phyloP scores from a whole-genome alignment of 1,284 basidiomycete species.

The Apiotrichum siamense region DNA sequence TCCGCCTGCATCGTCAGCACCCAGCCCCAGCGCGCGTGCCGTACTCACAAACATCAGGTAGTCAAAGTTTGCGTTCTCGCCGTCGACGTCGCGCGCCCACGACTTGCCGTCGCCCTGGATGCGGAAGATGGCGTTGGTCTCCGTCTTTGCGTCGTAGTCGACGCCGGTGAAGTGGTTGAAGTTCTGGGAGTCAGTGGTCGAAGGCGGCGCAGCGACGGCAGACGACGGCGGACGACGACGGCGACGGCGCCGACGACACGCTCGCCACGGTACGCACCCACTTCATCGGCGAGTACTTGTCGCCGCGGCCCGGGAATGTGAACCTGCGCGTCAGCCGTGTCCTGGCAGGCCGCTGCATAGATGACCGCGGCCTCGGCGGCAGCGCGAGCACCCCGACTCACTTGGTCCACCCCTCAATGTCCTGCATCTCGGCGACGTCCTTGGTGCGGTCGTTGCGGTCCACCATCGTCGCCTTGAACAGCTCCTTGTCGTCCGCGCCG shows the following conservation, averaged over 20 bases:
- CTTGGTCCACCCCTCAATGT: slow-evolving; percentile 80
- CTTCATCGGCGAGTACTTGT: slow-evolving; percentile 56
- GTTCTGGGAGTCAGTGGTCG: slow-evolving; percentile 19
- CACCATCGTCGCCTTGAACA: slow-evolving; percentile 68
- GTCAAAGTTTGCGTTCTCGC: slow-evolving; percentile 50
- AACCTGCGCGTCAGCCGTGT: slow-evolving; percentile 53
- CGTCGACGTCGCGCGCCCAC: slow-evolving; percentile 52
- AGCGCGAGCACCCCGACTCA: too few relatives aligned
- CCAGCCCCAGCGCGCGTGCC: background rate
- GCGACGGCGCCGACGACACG: too few relatives aligned
- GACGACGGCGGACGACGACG: too few relatives aligned
- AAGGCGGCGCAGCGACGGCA: slow-evolving; percentile 19
- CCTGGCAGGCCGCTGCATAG: background rate
- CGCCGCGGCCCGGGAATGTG: slow-evolving; percentile 69
- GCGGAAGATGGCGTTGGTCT: slow-evolving; percentile 58
- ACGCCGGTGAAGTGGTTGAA: slow-evolving; percentile 60
- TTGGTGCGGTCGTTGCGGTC: slow-evolving; percentile 53
- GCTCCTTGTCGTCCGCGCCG: slow-evolving; percentile 75
- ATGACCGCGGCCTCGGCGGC: too few relatives aligned
- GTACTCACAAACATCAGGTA: slow-evolving; percentile 46
- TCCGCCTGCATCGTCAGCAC: slow-evolving; percentile 8
- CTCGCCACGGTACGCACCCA: slow-evolving; percentile 42
- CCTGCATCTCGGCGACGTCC: slow-evolving; percentile 57
- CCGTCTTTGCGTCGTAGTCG: slow-evolving; percentile 73
- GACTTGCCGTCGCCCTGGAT: slow-evolving; percentile 55